Conservation (phyloP, 371 early-diverging fungal genomes). For the Mucor sp. region DNA sequence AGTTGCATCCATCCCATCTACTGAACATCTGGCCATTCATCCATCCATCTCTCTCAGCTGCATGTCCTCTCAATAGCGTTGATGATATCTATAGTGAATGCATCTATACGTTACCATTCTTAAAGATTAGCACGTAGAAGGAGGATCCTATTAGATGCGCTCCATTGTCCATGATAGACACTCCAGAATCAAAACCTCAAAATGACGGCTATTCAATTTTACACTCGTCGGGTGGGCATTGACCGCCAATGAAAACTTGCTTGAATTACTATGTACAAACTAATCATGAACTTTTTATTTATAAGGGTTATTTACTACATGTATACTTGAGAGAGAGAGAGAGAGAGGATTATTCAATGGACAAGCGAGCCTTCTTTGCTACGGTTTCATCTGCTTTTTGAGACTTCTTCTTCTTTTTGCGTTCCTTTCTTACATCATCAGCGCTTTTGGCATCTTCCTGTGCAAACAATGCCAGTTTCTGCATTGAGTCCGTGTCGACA, state of each 20-base stretch:
- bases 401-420: neutral
- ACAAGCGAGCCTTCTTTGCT: neutral
- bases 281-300: neutral
- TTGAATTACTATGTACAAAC: neutral
- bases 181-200: neutral
- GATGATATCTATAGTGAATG: neutral
- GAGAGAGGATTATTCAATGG: neutral
- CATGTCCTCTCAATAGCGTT: neutral
- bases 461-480: neutral
- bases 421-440: neutral
- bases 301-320: neutral
- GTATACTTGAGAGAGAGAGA: no score
- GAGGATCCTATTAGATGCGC: conserved; percentile 7
- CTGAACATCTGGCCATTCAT: neutral
- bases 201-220: neutral
- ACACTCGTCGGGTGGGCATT: neutral
- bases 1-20: neutral
- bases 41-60: neutral
- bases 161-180: neutral
- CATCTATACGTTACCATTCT: conserved; percentile 12
- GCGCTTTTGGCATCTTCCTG: neutral
- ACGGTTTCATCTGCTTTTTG: neutral
- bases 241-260: neutral
- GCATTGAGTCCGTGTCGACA: neutral
- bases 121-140: conserved; percentile 21